Evolutionary conservation across 2,329 filamentous ascomycete species (phyloP).

Genomic region (Trichoderma harzianum): DNA sequence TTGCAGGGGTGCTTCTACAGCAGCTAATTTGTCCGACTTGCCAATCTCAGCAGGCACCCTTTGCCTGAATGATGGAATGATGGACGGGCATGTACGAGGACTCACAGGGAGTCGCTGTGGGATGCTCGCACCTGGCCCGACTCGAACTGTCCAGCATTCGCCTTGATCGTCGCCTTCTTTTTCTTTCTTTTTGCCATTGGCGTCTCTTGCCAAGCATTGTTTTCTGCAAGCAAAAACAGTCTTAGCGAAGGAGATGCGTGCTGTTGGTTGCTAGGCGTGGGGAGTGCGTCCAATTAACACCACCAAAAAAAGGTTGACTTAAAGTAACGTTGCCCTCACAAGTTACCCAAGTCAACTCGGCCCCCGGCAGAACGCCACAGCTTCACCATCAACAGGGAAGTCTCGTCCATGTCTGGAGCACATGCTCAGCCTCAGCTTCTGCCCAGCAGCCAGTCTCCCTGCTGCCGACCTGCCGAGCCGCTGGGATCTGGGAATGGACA

Average conservation of each 20-base stretch:
- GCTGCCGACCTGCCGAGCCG: conserved; percentile 15
- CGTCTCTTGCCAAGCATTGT: conserved; percentile 4
- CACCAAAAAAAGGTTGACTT: conserved; percentile 1
- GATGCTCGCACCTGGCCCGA: background rate
- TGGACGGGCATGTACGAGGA: background rate
- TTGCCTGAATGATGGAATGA: background rate
- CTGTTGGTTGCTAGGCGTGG: conserved; percentile 2
- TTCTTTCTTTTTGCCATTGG: background rate
- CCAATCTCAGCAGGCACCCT: background rate
- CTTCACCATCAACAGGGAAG: background rate
- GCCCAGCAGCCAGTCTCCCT: background rate
- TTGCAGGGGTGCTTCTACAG: background rate
- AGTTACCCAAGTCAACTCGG: conserved; percentile 1
- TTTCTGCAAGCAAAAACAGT: background rate
- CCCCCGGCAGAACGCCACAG: conserved; percentile 14
- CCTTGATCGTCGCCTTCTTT: background rate
- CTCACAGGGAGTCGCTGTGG: background rate
- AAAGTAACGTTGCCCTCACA: conserved; percentile 11
- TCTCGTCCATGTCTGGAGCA: background rate
- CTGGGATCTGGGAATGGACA: background rate
- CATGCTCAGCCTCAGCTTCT: conserved; percentile 10
- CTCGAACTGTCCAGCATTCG: background rate
- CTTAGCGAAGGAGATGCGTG: background rate
- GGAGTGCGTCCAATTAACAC: background rate
- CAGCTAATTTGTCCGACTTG: background rate